These are phyloP conservation scores for Acanthamoeba lenticulata DNA, from an alignment of 208 protist species.

Conservation along the genomic window DNA sequence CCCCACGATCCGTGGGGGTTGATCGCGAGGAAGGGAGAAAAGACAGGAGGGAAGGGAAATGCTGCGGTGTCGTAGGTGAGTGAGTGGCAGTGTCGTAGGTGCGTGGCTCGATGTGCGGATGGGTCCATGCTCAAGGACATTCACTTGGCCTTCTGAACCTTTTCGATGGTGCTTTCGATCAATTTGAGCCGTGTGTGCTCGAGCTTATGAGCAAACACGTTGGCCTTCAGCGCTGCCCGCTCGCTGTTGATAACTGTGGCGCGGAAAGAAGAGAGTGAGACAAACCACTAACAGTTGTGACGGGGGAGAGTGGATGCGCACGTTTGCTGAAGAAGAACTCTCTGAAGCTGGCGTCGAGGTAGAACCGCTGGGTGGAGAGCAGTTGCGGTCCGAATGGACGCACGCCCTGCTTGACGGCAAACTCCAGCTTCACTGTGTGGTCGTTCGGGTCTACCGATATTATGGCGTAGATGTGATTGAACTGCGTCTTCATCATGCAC, in stretches of 20 bases:
- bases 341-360: conserved; percentile 25
- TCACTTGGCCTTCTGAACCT: conserved; percentile 17
- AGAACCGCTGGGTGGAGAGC: not conserved
- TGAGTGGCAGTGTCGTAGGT: too few relatives aligned
- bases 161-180: not conserved
- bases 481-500: conserved; percentile 69
- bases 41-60: too few relatives aligned
- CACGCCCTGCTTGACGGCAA: conserved; percentile 66
- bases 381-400: conserved; percentile 50
- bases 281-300: not conserved
- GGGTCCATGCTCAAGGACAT: too few relatives aligned
- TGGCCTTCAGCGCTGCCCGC: conserved; percentile 32
- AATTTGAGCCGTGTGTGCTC: not conserved
- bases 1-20: too few relatives aligned
- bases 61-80: too few relatives aligned
- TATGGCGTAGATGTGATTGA: conserved; percentile 62
- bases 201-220: conserved; percentile 55
- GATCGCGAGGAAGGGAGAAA: too few relatives aligned
- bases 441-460: not conserved
- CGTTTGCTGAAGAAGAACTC: conserved; percentile 65
- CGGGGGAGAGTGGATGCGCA: not conserved
- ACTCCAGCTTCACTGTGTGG: conserved; percentile 8
- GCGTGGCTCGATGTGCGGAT: too few relatives aligned
- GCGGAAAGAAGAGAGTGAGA: not conserved
- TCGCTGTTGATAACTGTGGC: conserved; percentile 42